phyloP scores from a whole-genome alignment of 495 filamentous ascomycete species.

The Friedmanniomyces simplex region DNA sequence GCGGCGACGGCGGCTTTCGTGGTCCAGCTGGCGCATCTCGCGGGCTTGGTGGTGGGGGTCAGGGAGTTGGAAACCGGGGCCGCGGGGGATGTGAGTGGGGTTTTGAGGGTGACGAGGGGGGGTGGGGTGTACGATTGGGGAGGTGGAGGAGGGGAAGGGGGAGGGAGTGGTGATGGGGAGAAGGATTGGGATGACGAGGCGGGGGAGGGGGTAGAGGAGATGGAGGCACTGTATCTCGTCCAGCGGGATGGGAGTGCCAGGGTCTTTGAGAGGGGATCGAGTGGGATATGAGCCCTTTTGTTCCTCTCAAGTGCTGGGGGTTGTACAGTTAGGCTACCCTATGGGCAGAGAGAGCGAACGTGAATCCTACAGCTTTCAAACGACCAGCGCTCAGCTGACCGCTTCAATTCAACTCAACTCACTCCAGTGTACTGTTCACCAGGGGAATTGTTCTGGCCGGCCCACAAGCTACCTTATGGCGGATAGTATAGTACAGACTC shows the following conservation, averaged over 20 bases:
- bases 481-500: not conserved
- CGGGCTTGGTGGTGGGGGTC: constrained; percentile 56
- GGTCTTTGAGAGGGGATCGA: constrained; percentile 21
- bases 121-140: constrained; percentile 27
- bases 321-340: too few species aligned
- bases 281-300: not conserved
- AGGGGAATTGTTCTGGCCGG: too few species aligned
- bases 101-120: constrained; percentile 60
- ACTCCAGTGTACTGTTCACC: too few species aligned
- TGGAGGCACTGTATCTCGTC: constrained; percentile 73
- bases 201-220: constrained; percentile 36
- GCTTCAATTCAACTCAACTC: too few species aligned
- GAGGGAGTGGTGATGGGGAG: constrained; percentile 32
- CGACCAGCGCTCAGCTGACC: too few species aligned
- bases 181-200: constrained; percentile 22
- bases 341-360: too few species aligned
- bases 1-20: constrained; percentile 27
- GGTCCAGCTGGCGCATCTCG: constrained; percentile 56
- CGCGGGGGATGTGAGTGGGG: constrained; percentile 84
- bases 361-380: too few species aligned
- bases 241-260: constrained; percentile 54
- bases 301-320: too few species aligned
- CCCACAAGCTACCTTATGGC: too few species aligned
- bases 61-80: constrained; percentile 70
- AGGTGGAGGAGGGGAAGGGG: constrained; percentile 21